Conservation (phyloP, 108 stramenopile species). For the Mediolabrus comicus region DNA sequence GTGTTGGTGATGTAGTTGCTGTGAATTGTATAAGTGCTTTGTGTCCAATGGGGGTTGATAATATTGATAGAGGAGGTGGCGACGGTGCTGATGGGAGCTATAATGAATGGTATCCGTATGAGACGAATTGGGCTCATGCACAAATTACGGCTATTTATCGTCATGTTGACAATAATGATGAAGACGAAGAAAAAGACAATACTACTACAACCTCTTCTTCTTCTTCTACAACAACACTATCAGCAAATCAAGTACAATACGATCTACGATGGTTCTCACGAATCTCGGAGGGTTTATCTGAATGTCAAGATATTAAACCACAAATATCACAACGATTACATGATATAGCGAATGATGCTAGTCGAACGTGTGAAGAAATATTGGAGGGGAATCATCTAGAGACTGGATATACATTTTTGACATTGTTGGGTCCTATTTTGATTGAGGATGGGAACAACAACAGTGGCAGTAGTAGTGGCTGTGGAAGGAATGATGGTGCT, state of each 20-base stretch:
- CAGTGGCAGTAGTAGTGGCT: too few species aligned
- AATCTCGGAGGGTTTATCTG: not conserved
- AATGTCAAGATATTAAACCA: not conserved
- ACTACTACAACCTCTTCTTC: not conserved
- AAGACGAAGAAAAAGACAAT: not conserved
- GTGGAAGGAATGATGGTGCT: too few species aligned
- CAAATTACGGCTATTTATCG: slow-evolving; percentile 32
- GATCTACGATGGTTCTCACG: slow-evolving; percentile 1
- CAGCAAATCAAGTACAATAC: not conserved
- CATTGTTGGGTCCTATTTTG: slow-evolving; percentile 9
- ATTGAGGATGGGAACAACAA: not conserved
- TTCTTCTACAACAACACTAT: not conserved
- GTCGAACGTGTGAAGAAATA: slow-evolving; percentile 2
- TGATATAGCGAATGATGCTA: not conserved
- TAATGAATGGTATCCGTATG: slow-evolving; percentile 32
- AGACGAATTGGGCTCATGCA: slow-evolving; percentile 17
- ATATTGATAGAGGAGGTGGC: not conserved
- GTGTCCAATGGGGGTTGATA: slow-evolving; percentile 1
- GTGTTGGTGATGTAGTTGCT: slow-evolving; percentile 46
- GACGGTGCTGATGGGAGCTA: not conserved
- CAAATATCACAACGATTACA: not conserved
- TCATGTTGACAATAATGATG: not conserved
- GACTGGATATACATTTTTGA: not conserved
- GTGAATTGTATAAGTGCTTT: not conserved
- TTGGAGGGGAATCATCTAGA: not conserved